phyloP scores from a whole-genome alignment of 768 basidiomycete species.

The Megacollybia marginata region DNA sequence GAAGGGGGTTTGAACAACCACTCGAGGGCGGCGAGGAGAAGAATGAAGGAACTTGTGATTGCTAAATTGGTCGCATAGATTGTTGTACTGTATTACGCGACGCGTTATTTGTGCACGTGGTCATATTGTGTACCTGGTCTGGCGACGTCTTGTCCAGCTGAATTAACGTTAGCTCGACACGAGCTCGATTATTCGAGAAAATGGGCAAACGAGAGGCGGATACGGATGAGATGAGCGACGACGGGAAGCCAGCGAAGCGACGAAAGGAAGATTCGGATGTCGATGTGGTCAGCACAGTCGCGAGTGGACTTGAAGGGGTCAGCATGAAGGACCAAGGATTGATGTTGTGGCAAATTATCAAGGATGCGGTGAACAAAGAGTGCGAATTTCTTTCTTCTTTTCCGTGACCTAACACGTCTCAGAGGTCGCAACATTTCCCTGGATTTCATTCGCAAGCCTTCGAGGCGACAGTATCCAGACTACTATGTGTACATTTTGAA shows the following conservation, averaged over 20 bases:
- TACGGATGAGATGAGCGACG: slow-evolving; percentile 30
- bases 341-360: slow-evolving; percentile 70
- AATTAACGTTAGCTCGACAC: too few relatives aligned
- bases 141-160: neutral
- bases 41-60: slow-evolving; percentile 41
- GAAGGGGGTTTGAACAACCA: slow-evolving; percentile 70
- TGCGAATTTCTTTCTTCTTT: slow-evolving; percentile 42
- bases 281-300: slow-evolving; percentile 16
- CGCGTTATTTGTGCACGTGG: neutral
- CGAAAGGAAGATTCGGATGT: slow-evolving; percentile 41
- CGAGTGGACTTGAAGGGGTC: slow-evolving; percentile 17
- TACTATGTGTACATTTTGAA: slow-evolving; percentile 76
- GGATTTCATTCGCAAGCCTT: slow-evolving; percentile 64
- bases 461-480: slow-evolving; percentile 73
- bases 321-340: slow-evolving; percentile 51
- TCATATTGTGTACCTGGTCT: too few relatives aligned
- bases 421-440: slow-evolving; percentile 60
- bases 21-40: slow-evolving; percentile 45
- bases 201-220: slow-evolving; percentile 50
- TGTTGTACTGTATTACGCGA: neutral
- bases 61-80: slow-evolving; percentile 35
- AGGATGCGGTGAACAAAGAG: slow-evolving; percentile 84
- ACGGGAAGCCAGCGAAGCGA: slow-evolving; percentile 44
- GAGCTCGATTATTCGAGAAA: neutral
- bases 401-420: slow-evolving; percentile 18